A percentile compares a stretch with the other conserved stretches of the same genome.
phyloP scores from a whole-genome alignment of 2,329 filamentous ascomycete genomes.

The Alternaria atra region DNA sequence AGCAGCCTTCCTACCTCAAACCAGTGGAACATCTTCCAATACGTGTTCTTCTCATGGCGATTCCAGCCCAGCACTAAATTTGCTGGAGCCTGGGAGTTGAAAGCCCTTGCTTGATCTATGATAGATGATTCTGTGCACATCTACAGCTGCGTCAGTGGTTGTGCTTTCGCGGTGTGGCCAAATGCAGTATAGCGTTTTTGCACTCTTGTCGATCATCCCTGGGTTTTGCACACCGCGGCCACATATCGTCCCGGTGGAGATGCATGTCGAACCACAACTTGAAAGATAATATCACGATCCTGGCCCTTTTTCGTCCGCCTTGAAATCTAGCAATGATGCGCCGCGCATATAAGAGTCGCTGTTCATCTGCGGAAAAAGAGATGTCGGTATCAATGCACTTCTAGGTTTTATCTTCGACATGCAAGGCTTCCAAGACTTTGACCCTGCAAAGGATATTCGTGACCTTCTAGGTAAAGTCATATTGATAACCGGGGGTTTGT shows the following conservation, averaged over 20 bases:
- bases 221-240: neutral
- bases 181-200: conserved; percentile 1
- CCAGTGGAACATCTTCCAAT: conserved; percentile 36
- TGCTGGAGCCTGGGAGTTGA: too few species aligned
- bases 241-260: neutral
- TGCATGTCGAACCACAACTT: neutral
- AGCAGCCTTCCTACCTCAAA: conserved; percentile 26
- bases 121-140: too few species aligned
- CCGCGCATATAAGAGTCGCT: neutral
- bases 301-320: neutral
- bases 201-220: neutral
- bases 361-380: neutral
- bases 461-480: conserved; percentile 31
- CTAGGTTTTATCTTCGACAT: neutral
- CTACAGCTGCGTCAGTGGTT: neutral
- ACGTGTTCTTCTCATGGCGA: too few species aligned
- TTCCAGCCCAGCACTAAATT: too few species aligned
- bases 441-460: conserved; percentile 31
- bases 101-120: too few species aligned
- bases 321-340: neutral
- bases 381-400: neutral
- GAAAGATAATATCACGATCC: neutral
- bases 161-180: neutral
- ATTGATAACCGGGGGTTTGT: conserved; percentile 35
- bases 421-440: conserved; percentile 21